phyloP scores from a whole-genome alignment of 129 eudicot genomes.

The Lonicera japonica region DNA sequence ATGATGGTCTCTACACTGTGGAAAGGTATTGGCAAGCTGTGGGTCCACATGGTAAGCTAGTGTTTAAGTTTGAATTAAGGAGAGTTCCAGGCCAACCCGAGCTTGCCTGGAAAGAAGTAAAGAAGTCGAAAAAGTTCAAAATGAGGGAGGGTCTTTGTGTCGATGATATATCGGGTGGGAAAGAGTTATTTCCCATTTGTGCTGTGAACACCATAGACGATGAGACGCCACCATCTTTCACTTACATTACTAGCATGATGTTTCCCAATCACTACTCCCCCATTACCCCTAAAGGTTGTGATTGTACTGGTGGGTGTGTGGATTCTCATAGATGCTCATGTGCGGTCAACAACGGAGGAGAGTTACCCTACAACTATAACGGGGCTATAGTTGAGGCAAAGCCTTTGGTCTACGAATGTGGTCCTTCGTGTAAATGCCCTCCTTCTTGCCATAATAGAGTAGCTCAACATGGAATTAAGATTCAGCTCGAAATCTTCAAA shows the following conservation, averaged over 20 bases:
- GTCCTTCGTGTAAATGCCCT: slow-evolving; percentile 83
- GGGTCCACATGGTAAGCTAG: slow-evolving; percentile 55
- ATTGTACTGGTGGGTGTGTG: slow-evolving; percentile 58
- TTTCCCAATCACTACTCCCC: slow-evolving; percentile 48
- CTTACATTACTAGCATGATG: slow-evolving; percentile 49
- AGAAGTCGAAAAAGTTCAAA: slow-evolving; percentile 40
- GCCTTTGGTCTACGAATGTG: slow-evolving; percentile 78
- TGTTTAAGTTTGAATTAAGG: slow-evolving; percentile 56
- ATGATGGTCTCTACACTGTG: slow-evolving; percentile 83
- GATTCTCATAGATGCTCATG: slow-evolving; percentile 52
- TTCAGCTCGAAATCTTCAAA: slow-evolving; percentile 79
- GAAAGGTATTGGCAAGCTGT: slow-evolving; percentile 35
- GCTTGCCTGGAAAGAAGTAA: slow-evolving; percentile 66
- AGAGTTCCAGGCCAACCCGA: slow-evolving; percentile 88
- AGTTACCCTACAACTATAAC: slow-evolving; percentile 67
- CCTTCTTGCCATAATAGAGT: slow-evolving; percentile 79
- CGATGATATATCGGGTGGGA: slow-evolving; percentile 54
- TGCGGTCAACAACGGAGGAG: slow-evolving; percentile 65
- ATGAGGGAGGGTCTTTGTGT: slow-evolving; percentile 60
- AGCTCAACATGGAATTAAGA: slow-evolving; percentile 64
- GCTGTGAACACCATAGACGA: slow-evolving; percentile 67
- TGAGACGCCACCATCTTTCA: slow-evolving; percentile 61
- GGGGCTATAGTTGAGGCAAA: slow-evolving; percentile 82
- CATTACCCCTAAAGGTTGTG: slow-evolving; percentile 51
- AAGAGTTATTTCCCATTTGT: slow-evolving; percentile 51